A percentile compares a stretch with the other conserved stretches of the same genome.
Conservation (phyloP, 768 basidiomycete genomes). For the Gymnopilus dilepis region DNA sequence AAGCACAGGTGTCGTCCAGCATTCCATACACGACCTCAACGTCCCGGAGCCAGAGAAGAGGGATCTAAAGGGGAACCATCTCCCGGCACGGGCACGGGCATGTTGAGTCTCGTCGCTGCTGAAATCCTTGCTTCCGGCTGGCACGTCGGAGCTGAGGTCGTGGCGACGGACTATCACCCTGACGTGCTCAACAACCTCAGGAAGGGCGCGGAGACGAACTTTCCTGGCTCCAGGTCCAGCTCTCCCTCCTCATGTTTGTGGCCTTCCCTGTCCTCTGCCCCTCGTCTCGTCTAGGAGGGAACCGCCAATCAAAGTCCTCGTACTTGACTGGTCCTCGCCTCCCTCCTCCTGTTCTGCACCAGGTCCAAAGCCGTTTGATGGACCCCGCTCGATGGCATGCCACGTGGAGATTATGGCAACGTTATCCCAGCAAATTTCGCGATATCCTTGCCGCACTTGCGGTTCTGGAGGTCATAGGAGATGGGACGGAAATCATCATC, state of each 20-base stretch:
- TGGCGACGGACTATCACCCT: conserved; percentile 82
- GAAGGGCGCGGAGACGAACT: conserved; percentile 63
- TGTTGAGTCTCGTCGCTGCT: conserved; percentile 73
- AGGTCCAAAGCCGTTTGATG: conserved; percentile 35
- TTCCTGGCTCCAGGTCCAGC: too few relatives aligned
- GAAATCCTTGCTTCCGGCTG: conserved; percentile 43
- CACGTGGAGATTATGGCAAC: too few relatives aligned
- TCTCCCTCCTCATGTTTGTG: too few relatives aligned
- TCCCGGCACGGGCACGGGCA: conserved; percentile 85
- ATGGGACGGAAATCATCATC: too few relatives aligned
- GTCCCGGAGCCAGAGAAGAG: conserved; percentile 62
- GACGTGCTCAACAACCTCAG: conserved; percentile 71
- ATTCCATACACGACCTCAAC: conserved; percentile 44
- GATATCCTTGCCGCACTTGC: too few relatives aligned
- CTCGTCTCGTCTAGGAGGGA: too few relatives aligned
- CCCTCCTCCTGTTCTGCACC: too few relatives aligned
- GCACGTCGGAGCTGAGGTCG: conserved; percentile 39
- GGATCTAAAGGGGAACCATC: conserved; percentile 10
- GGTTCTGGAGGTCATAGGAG: too few relatives aligned
- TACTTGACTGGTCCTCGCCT: too few relatives aligned
- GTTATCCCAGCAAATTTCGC: too few relatives aligned
- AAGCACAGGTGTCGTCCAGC: conserved; percentile 30
- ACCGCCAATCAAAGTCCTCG: too few relatives aligned
- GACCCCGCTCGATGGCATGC: too few relatives aligned
- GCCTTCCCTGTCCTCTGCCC: neutral